phyloP scores from a whole-genome alignment of 345 rosid genomes.

The Brassica juncea region DNA sequence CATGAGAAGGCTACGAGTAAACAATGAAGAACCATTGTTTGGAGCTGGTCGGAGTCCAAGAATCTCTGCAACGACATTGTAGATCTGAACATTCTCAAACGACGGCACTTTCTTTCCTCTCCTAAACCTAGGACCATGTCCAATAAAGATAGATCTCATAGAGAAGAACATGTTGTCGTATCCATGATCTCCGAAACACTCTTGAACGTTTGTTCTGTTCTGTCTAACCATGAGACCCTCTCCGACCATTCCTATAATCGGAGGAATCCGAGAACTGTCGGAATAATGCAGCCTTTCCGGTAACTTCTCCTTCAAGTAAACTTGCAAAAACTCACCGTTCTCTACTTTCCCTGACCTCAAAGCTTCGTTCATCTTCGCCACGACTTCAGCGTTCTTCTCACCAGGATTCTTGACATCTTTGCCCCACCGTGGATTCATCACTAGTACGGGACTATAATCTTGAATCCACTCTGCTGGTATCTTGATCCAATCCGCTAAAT shows the following conservation, averaged over 20 bases:
- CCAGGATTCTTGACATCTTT: conserved; percentile 29
- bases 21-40: conserved; percentile 67
- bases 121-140: conserved; percentile 78
- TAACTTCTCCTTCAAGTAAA: conserved; percentile 77
- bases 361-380: conserved; percentile 71
- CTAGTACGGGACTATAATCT: conserved; percentile 61
- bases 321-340: conserved; percentile 63
- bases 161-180: conserved; percentile 84
- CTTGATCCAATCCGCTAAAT: conserved; percentile 68
- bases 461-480: conserved; percentile 70
- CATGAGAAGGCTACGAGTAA: conserved; percentile 54
- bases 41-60: conserved; percentile 73
- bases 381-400: conserved; percentile 44
- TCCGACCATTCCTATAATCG: conserved; percentile 68
- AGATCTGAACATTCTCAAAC: conserved; percentile 86
- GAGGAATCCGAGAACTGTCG: conserved; percentile 71
- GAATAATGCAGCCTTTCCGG: conserved; percentile 77
- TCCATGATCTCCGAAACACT: conserved; percentile 86
- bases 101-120: conserved; percentile 80
- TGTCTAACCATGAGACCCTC: conserved; percentile 77
- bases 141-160: conserved; percentile 86
- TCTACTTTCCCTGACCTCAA: conserved; percentile 66
- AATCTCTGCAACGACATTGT: conserved; percentile 76
- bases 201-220: conserved; percentile 52
- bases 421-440: conserved; percentile 62